Base-by-base conservation (phyloP, 139 green algal genomes). In the Klebsormidium nitens region DNA sequence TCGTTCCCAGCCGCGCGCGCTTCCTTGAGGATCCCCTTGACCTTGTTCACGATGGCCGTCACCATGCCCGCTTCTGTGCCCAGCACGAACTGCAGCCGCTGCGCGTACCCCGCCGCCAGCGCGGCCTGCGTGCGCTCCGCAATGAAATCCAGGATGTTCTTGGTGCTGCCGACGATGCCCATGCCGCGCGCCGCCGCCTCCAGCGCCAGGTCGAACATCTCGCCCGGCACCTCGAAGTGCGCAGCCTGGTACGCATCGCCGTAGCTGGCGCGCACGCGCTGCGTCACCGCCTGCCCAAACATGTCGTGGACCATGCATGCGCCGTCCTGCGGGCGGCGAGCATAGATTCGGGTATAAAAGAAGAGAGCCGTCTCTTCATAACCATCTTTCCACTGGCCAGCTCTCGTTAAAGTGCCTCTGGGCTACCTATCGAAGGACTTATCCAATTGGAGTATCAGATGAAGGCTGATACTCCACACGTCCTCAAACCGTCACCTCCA, bases 91-190 rank as follows among this genome's bases (percentile, higher is more conserved):
- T 88, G 81, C 44, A 97, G 79, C 52, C 69, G 68, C 37, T 59
- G 26, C 6, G 31, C 74, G 23, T 85, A 86, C 14, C 80, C 64
- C 5, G 82, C 40, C 32, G 78, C 77, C 60, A 96, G 50, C 11
- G 88, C 89, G 2, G 78, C 82, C 3, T 60, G 37, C 34, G 90
- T 82, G 75, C 90, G 91, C 32, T 49, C 83, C 0, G 81, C 39
- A 56, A 98, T 96, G 82, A 96, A 98, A 84, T 95, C 90, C 17
- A 99, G 82, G 72, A 99, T 99, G 84, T 97, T 96, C 64, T 85
- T 81, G 14, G 94, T 98, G 49, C 87, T 95, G 14, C 94, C 94
- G 2, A 99, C 93, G 34, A 95, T 89, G 61, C 94, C 93, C 86
- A 91, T 91, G 56, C 78, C 83, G 11, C 88, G 82, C 3, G 67